Conservation (phyloP, 805 yeast species). For the Yamadazyma akitaensis region DNA sequence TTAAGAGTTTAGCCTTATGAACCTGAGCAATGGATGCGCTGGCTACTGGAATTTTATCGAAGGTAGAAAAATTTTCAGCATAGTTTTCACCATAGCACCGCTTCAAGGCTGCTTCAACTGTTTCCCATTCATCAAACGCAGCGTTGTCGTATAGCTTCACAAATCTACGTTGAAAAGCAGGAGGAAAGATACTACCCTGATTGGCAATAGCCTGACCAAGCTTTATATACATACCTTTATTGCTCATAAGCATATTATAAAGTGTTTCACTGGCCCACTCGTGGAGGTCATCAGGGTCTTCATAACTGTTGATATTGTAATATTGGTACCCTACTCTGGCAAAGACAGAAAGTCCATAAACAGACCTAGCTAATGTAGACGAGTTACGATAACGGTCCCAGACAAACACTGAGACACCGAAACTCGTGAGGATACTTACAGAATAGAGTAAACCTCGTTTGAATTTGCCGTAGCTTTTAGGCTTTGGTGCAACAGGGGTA, state of each 20-base stretch:
- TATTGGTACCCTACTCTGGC: conserved; percentile 58
- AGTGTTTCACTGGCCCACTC: conserved; percentile 49
- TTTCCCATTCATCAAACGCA: conserved; percentile 53
- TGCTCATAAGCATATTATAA: conserved; percentile 25
- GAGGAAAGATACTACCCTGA: conserved; percentile 67
- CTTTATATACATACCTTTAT: conserved; percentile 60
- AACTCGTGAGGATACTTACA: neutral
- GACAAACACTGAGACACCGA: conserved; percentile 5
- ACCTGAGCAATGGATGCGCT: conserved; percentile 77
- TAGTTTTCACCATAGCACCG: conserved; percentile 15
- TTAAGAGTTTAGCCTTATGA: conserved; percentile 47
- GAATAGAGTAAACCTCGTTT: neutral
- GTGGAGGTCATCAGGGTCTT: conserved; percentile 50
- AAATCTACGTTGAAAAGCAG: conserved; percentile 58
- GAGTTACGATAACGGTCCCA: conserved; percentile 24
- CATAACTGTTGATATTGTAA: conserved; percentile 39
- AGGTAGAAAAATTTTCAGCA: conserved; percentile 32
- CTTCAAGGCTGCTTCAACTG: conserved; percentile 37
- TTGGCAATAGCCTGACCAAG: conserved; percentile 78
- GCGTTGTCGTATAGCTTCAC: conserved; percentile 63
- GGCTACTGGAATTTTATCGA: conserved; percentile 63
- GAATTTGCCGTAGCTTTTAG: neutral
- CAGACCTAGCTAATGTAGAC: conserved; percentile 52
- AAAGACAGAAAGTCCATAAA: conserved; percentile 47
- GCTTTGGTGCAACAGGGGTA: neutral